These are phyloP conservation scores for Thermochaetoides thermophila DNA, from an alignment of 495 filamentous ascomycete genomes.

Conservation along the genomic window DNA sequence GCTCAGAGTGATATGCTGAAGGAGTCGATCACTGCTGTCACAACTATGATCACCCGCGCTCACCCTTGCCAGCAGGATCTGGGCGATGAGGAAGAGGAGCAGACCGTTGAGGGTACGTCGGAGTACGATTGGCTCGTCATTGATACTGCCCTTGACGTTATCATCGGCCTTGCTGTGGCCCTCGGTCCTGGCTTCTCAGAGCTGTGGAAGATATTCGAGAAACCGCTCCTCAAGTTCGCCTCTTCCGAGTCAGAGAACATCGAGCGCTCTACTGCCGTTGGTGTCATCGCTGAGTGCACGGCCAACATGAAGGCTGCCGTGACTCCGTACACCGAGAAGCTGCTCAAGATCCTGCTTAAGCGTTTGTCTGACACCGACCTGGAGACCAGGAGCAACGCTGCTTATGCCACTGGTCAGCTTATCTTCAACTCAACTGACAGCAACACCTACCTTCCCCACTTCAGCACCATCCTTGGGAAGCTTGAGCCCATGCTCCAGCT, in stretches of 20 bases:
- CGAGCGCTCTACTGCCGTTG: constrained; percentile 79
- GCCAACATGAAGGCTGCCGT: constrained; percentile 65
- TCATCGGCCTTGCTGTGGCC: constrained; percentile 67
- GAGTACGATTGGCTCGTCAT: constrained; percentile 97
- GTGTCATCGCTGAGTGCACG: constrained; percentile 84
- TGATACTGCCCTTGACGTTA: constrained; percentile 81
- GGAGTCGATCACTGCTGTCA: constrained; percentile 44
- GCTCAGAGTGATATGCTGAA: constrained; percentile 47
- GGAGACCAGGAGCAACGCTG: constrained; percentile 89
- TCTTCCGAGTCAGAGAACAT: constrained; percentile 59
- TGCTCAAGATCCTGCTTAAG: constrained; percentile 73
- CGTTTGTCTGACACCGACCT: constrained; percentile 78
- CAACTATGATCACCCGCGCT: constrained; percentile 68
- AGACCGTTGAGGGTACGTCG: constrained; percentile 57
- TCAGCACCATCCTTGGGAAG: constrained; percentile 60
- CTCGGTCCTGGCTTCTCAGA: constrained; percentile 70
- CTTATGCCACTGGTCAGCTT: constrained; percentile 76
- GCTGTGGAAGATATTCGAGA: constrained; percentile 87
- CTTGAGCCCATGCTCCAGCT: constrained; percentile 72
- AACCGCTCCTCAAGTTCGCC: constrained; percentile 75
- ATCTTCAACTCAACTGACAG: constrained; percentile 62
- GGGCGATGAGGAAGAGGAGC: constrained; percentile 57
- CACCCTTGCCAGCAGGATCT: constrained; percentile 90
- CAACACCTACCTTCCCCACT: constrained; percentile 54
- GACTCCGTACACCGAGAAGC: constrained; percentile 56